phyloP scores from a whole-genome alignment of 345 rosid species.

The Boechera retrofracta region DNA sequence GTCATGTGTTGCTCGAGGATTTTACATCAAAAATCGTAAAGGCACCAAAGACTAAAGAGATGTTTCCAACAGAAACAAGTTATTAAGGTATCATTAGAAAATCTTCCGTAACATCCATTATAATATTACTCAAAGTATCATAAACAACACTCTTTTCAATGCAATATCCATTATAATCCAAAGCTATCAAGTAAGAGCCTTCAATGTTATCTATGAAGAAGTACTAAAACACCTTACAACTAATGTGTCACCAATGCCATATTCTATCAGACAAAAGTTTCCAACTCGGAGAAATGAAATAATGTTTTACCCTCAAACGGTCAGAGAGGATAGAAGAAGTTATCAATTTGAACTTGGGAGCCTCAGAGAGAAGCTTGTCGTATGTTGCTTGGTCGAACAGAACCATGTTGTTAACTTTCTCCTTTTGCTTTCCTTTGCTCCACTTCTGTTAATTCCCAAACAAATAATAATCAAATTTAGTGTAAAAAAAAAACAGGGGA shows the following conservation, averaged over 20 bases:
- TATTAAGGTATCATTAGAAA: background rate
- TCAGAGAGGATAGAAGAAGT: slow-evolving; percentile 59
- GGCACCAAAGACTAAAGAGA: background rate
- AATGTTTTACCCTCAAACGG: slow-evolving; percentile 48
- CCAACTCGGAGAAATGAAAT: background rate
- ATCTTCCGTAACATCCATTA: no score
- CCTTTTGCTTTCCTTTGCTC: slow-evolving; percentile 71
- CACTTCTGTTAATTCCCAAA: slow-evolving; percentile 47
- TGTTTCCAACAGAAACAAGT: background rate
- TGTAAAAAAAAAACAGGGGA: background rate
- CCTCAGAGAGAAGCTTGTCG: slow-evolving; percentile 60
- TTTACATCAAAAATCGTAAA: background rate
- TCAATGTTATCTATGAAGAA: background rate
- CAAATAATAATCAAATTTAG: background rate
- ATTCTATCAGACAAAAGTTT: background rate
- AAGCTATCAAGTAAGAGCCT: slow-evolving; percentile 10
- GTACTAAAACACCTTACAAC: background rate
- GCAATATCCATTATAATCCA: background rate
- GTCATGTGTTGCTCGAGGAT: background rate
- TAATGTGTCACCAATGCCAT: background rate
- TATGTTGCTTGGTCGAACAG: slow-evolving; percentile 60
- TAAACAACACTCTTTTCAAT: background rate
- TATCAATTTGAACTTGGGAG: slow-evolving; percentile 57
- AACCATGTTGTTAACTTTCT: slow-evolving; percentile 71
- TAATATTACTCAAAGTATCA: background rate